Evolutionary conservation across 1,284 basidiomycete species (phyloP), one percentile per base, ranked within the genome.

Genomic region (Macrocystidia cucumis): DNA sequence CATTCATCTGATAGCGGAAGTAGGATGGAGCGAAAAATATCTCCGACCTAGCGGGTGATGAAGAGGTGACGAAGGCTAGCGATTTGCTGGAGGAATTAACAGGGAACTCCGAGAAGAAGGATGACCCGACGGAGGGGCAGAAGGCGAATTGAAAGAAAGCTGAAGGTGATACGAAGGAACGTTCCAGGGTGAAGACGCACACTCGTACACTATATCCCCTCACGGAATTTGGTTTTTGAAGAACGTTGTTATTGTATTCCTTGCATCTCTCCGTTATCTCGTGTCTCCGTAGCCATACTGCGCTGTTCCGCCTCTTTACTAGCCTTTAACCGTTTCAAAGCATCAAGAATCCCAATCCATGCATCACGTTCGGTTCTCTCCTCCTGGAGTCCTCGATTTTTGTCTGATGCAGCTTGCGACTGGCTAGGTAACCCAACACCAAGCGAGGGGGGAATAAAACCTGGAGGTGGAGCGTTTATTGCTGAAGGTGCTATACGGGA

Each of bases 401-500:
- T 63, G 44, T 48, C 52, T n/a, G 52, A 43, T 3, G 55, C 41
- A 30, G 56, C 54, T 9, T 59, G 58, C 14, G 63, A 61, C 3
- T 65, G 52, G 25, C 40, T 40, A 20, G 82, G 80, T 37, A 83
- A 65, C 1, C 79, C 80, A n/a, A 85, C 80, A 8, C 85, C 84
- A 7, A 84, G 69, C 2, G 82, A 76, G 6, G 81, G 74, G 6
- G 84, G 84, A 7, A 85, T 60, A 53, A 86, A 85, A 17, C 72
- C 72, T 0, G 67, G 68, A 3, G 76, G 69, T 22, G 84, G 84
- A 2, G 85, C 84, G 35, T 77, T 80, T 47, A 89, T 86, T 9
- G 84, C 77, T 13, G 82, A 82, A 2, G 85, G 83, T 20, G 86
- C 80, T 44, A 88, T 85, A 41, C 84, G 75, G n/a, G 82, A 79